These are phyloP conservation scores for Coemansia sp. DNA, from an alignment of 192 early-diverging fungal species.

Conservation along the genomic window DNA sequence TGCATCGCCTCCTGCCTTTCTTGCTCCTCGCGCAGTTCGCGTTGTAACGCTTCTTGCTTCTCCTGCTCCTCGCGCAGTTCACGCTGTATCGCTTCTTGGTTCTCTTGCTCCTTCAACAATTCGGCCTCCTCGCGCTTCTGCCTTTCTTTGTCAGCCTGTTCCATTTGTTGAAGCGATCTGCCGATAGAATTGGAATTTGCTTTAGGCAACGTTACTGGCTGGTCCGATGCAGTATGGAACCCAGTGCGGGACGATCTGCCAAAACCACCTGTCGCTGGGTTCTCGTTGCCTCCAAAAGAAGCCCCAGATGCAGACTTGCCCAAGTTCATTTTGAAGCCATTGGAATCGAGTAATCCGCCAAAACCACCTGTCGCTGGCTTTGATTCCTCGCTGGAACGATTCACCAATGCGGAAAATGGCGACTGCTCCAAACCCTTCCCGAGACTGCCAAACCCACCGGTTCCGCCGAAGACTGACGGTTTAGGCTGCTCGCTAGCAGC, in stretches of 20 bases:
- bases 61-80: conserved; percentile 10
- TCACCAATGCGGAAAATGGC: background rate
- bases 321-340: background rate
- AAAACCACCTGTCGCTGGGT: background rate
- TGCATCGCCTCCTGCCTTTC: conserved; percentile 12
- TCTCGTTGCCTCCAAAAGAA: background rate
- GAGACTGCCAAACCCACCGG: conserved; percentile 3
- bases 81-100: background rate
- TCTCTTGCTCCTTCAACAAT: background rate
- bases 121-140: conserved; percentile 4
- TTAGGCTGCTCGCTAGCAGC: background rate
- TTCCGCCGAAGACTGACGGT: background rate
- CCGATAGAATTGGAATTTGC: background rate
- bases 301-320: background rate
- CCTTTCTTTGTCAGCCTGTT: background rate
- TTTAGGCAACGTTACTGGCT: background rate
- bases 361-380: background rate
- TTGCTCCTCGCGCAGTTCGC: conserved; percentile 23
- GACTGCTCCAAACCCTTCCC: background rate
- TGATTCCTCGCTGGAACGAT: background rate
- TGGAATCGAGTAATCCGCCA: background rate
- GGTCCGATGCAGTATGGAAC: background rate
- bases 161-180: too few species aligned
- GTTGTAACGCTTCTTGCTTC: conserved; percentile 1
- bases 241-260: background rate